phyloP scores from a whole-genome alignment of 2,329 filamentous ascomycete species.

The Neocatenulostroma microsporum region DNA sequence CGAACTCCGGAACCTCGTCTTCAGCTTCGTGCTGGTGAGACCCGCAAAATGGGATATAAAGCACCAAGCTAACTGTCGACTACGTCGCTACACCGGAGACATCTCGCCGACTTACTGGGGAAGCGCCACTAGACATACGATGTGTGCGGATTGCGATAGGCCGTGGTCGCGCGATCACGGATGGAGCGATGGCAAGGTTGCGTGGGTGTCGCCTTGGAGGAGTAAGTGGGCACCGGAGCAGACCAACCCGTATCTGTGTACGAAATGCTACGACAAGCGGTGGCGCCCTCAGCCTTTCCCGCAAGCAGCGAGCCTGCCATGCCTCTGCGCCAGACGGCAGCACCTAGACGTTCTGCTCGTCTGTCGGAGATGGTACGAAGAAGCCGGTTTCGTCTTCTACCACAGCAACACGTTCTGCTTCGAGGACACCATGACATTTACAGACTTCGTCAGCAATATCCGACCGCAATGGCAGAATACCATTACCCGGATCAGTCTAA shows the following conservation, averaged over 20 bases:
- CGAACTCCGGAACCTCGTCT: slow-evolving; percentile 13
- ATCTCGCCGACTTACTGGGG: background rate
- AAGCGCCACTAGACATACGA: no score
- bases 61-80: slow-evolving; percentile 7
- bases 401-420: slow-evolving; percentile 16
- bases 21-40: slow-evolving; percentile 11
- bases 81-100: slow-evolving; percentile 1
- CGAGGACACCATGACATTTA: slow-evolving; percentile 8
- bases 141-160: background rate
- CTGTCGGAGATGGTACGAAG: slow-evolving; percentile 13
- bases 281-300: slow-evolving; percentile 8
- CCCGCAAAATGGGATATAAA: slow-evolving; percentile 11
- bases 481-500: background rate
- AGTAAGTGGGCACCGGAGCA: slow-evolving; percentile 11
- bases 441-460: slow-evolving; percentile 3
- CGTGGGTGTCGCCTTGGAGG: slow-evolving; percentile 11
- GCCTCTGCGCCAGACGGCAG: slow-evolving; percentile 13
- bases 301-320: slow-evolving; percentile 6
- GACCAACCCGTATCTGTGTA: slow-evolving; percentile 14
- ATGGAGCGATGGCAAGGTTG: background rate
- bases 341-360: slow-evolving; percentile 13
- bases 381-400: slow-evolving; percentile 13
- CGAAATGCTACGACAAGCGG: slow-evolving; percentile 11
- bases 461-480: slow-evolving; percentile 3
- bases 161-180: background rate